phyloP scores from a whole-genome alignment of 768 basidiomycete species.

The Imleria badia region DNA sequence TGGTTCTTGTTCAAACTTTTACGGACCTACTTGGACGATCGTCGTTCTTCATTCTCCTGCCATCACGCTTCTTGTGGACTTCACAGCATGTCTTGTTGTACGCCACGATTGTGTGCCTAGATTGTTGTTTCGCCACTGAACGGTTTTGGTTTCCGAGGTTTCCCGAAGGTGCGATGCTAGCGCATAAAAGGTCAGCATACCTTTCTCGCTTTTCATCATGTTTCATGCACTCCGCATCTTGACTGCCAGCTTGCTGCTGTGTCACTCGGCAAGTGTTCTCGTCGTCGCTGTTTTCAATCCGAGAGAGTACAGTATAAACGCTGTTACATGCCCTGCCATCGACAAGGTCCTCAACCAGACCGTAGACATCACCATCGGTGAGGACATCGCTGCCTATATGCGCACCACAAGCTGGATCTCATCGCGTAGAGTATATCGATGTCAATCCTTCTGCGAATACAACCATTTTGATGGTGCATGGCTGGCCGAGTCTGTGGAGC shows the following conservation, averaged over 20 bases:
- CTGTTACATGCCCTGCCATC: slow-evolving; percentile 41
- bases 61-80: too few species aligned
- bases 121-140: too few species aligned
- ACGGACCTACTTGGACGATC: too few species aligned
- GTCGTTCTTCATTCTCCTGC: too few species aligned
- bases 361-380: slow-evolving; percentile 48
- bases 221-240: neutral
- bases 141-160: too few species aligned
- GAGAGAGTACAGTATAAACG: slow-evolving; percentile 32
- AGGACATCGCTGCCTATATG: slow-evolving; percentile 22
- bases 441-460: slow-evolving; percentile 52
- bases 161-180: too few species aligned
- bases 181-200: too few species aligned
- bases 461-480: slow-evolving; percentile 69
- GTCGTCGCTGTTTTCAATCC: slow-evolving; percentile 36
- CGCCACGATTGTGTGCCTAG: too few species aligned
- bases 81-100: too few species aligned
- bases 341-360: slow-evolving; percentile 34
- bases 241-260: neutral
- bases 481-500: slow-evolving; percentile 79
- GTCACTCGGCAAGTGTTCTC: neutral
- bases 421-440: slow-evolving; percentile 51
- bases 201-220: neutral
- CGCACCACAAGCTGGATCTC: neutral
- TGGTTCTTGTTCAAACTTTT: too few species aligned